Evolutionary conservation across 75 land plant species (phyloP).

Genomic region (Azolla pinnata): DNA sequence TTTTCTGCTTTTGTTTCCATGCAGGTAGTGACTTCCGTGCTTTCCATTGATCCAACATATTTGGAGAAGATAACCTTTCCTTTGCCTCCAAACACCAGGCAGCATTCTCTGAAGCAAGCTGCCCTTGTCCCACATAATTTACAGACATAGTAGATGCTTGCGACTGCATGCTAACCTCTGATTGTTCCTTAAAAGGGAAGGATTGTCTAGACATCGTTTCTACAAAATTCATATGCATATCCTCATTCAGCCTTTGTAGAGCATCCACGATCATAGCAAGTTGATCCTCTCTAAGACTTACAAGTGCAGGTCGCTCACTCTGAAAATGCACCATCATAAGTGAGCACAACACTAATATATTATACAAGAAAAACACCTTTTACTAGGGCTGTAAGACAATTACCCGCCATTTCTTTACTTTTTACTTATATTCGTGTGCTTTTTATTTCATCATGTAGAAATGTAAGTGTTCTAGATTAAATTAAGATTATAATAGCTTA

Average conservation of each 20-base stretch:
- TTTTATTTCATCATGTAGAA: too few species aligned
- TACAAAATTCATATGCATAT: slow-evolving; percentile 3
- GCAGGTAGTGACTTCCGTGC: slow-evolving; percentile 26
- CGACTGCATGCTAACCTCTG: not conserved
- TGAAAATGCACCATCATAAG: too few species aligned
- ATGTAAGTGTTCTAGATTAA: too few species aligned
- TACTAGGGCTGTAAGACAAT: too few species aligned
- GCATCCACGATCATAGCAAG: slow-evolving; percentile 27
- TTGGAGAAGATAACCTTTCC: slow-evolving; percentile 20
- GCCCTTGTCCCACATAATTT: slow-evolving; percentile 5
- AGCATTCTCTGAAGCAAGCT: slow-evolving; percentile 19
- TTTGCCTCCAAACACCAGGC: slow-evolving; percentile 13
- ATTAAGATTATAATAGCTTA: too few species aligned
- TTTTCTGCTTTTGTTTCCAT: slow-evolving; percentile 16
- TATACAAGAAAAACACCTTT: too few species aligned
- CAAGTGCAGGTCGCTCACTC: slow-evolving; percentile 21
- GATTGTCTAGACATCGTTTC: slow-evolving; percentile 6
- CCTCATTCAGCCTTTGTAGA: slow-evolving; percentile 14
- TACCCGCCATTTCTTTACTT: too few species aligned
- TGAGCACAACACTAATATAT: too few species aligned
- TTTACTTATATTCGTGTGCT: too few species aligned
- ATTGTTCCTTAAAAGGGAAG: slow-evolving; percentile 6
- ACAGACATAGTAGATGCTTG: not conserved
- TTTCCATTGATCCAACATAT: slow-evolving; percentile 16
- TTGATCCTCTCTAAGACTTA: slow-evolving; percentile 18